A percentile compares a stretch with the other conserved stretches of the same genome.
Evolutionary conservation across 495 filamentous ascomycete species (phyloP).

Genomic region (Aspergillus incahuasiensis): DNA sequence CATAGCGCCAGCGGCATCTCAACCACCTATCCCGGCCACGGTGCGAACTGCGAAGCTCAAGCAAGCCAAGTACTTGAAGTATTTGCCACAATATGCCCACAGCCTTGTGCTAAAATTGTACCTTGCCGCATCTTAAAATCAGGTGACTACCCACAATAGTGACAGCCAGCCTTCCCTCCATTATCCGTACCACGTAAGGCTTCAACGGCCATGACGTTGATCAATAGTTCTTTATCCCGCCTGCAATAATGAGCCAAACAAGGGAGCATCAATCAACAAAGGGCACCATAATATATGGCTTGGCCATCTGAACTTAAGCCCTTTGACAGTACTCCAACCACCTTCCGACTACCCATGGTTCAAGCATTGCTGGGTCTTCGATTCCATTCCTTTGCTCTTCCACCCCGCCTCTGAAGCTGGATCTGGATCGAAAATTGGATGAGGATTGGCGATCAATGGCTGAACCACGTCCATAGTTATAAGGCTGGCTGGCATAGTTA

Average conservation of each 20-base stretch:
- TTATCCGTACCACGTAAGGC: too few relatives aligned
- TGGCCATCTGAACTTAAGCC: not conserved
- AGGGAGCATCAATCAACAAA: not conserved
- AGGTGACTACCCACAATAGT: not conserved
- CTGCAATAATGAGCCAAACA: not conserved
- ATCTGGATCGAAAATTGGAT: not conserved
- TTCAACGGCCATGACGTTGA: not conserved
- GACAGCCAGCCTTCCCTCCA: not conserved
- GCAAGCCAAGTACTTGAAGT: not conserved
- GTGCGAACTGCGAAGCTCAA: not conserved
- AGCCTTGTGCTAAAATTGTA: not conserved
- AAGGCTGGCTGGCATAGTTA: not conserved
- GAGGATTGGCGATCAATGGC: not conserved
- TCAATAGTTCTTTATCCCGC: not conserved
- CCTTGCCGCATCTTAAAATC: not conserved
- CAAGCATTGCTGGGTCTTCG: not conserved
- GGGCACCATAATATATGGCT: not conserved
- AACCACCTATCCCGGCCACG: not conserved
- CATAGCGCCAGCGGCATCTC: not conserved
- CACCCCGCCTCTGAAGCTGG: not conserved
- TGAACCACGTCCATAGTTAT: not conserved
- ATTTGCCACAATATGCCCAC: not conserved
- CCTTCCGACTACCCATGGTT: conserved; percentile 12
- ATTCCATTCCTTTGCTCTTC: conserved; percentile 12
- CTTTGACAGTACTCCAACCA: not conserved